phyloP scores from a whole-genome alignment of 129 eudicot species.

The Rutidosis leptorrhynchoides region DNA sequence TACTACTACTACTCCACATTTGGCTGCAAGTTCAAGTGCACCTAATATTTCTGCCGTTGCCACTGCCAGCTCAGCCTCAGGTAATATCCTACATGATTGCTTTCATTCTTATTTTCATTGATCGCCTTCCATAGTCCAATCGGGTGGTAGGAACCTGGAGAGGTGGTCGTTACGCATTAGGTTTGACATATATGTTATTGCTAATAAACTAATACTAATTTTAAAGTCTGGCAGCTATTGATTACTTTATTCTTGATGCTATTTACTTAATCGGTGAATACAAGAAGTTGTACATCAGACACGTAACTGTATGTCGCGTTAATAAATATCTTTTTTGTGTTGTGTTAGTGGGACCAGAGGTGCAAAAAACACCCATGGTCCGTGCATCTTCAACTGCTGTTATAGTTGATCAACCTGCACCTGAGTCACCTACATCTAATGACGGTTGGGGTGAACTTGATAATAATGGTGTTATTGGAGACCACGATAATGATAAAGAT shows the following conservation, averaged over 20 bases:
- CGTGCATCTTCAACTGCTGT: slow-evolving; percentile 50
- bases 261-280: background rate
- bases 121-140: background rate
- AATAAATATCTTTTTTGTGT: slow-evolving; percentile 1
- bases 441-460: slow-evolving; percentile 92
- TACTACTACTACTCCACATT: slow-evolving; percentile 47
- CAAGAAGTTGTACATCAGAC: background rate
- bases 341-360: slow-evolving; percentile 27
- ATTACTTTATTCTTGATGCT: background rate
- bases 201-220: background rate
- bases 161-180: background rate
- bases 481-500: slow-evolving; percentile 52
- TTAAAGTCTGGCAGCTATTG: background rate
- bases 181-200: slow-evolving; percentile 1
- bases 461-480: slow-evolving; percentile 60
- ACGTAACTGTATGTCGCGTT: slow-evolving; percentile 5
- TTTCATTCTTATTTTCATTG: slow-evolving; percentile 4
- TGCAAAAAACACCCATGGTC: slow-evolving; percentile 34
- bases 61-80: slow-evolving; percentile 67
- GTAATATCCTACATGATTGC: slow-evolving; percentile 31
- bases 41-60: slow-evolving; percentile 50
- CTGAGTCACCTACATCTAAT: slow-evolving; percentile 67
- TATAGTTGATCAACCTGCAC: slow-evolving; percentile 48
- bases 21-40: slow-evolving; percentile 52
- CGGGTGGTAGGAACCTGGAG: background rate